Percentiles rank a stretch among this genome's conserved stretches.
Conservation (phyloP, 164 flowering plant genomes). For the Akebia trifoliata region DNA sequence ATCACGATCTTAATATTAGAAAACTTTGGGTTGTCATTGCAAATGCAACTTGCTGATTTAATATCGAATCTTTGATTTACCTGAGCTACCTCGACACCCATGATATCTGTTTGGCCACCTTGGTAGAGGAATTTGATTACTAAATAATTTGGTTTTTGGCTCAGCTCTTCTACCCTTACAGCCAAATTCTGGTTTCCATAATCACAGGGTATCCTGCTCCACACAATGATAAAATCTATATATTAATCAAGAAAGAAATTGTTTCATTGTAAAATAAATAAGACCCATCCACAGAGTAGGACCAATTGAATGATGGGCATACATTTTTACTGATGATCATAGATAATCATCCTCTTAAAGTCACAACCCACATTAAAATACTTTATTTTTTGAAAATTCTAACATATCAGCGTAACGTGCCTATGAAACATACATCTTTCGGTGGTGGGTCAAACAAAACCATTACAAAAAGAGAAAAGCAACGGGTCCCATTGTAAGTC, state of each 20-base stretch:
- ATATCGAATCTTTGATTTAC: conserved; percentile 25
- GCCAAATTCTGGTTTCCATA: conserved; percentile 64
- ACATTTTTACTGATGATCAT: neutral
- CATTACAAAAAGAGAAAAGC: conserved; percentile 1
- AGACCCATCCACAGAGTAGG: too few species aligned
- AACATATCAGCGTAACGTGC: neutral
- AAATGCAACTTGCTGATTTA: too few species aligned
- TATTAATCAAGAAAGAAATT: neutral
- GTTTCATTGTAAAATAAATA: neutral
- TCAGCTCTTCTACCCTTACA: conserved; percentile 69
- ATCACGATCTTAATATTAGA: too few species aligned
- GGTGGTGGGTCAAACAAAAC: conserved; percentile 6
- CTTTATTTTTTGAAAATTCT: neutral
- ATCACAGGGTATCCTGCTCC: conserved; percentile 68
- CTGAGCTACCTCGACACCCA: conserved; percentile 51
- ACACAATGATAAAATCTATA: neutral
- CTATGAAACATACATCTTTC: neutral
- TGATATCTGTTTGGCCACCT: conserved; percentile 89
- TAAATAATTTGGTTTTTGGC: conserved; percentile 62
- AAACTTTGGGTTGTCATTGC: too few species aligned
- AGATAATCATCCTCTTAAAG: too few species aligned
- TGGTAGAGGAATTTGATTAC: conserved; percentile 73
- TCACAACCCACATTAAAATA: neutral
- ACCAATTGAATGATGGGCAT: too few species aligned
- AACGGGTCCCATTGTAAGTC: neutral